These are phyloP conservation scores for Globisporangium canariense DNA, from an alignment of 352 stramenopile species.

Conservation along the genomic window DNA sequence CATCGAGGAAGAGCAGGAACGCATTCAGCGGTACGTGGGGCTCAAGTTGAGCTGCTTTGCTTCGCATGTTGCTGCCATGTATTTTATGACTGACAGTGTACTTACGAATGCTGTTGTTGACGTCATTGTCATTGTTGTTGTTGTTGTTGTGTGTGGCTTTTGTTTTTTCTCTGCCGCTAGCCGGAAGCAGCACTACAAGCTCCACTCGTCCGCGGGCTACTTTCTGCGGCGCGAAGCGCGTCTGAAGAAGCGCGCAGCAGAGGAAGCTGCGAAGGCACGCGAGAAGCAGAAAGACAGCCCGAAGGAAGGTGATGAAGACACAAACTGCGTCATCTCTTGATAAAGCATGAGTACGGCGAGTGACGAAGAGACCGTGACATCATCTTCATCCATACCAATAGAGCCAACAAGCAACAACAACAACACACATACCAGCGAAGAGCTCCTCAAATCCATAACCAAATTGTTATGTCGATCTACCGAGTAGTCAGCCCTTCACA, in stretches of 20 bases:
- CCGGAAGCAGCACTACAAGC: slow-evolving; percentile 70
- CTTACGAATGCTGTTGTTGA: neutral
- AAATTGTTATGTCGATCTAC: neutral
- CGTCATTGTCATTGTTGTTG: too few species aligned
- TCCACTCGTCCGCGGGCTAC: slow-evolving; percentile 59
- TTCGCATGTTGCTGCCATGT: neutral
- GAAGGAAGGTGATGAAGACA: slow-evolving; percentile 18
- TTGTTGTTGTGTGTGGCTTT: too few species aligned
- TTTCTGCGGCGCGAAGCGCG: slow-evolving; percentile 70
- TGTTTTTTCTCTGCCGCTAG: slow-evolving; percentile 16
- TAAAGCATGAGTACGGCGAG: too few species aligned
- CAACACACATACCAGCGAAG: too few species aligned
- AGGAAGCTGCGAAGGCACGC: slow-evolving; percentile 42
- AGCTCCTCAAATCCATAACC: too few species aligned
- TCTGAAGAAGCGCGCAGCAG: slow-evolving; percentile 39
- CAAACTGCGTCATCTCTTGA: slow-evolving; percentile 32
- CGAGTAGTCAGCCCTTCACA: too few species aligned
- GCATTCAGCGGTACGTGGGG: slow-evolving; percentile 41
- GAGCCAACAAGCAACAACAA: neutral
- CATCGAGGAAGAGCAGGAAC: slow-evolving; percentile 59
- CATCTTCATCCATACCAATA: neutral
- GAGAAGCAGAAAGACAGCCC: slow-evolving; percentile 26
- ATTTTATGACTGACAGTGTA: neutral
- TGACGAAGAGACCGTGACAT: too few species aligned
- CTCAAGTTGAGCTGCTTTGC: too few species aligned